Evolutionary conservation across 129 eudicot genomes (phyloP), one percentile per base, ranked within the genome.

Genomic region (Logfia minima): DNA sequence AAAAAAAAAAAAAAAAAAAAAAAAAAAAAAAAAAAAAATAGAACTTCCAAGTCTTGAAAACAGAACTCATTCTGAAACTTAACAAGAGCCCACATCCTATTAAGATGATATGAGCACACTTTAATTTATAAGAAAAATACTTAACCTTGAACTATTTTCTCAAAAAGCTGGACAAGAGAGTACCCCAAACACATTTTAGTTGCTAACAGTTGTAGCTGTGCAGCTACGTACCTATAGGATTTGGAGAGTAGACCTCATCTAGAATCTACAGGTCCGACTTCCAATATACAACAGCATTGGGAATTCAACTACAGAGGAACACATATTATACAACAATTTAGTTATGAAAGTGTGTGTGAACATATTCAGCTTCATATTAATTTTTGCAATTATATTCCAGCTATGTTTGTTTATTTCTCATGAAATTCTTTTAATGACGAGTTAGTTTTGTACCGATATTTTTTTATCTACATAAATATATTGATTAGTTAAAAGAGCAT

Each of bases 201-300:
- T 51, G 18, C 58, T 51, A 51, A 6, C 16, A 21, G 28, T 58
- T 58, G 63, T 6, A 58, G 26, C 63, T 21, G 29, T 39, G 66
- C 14, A 63, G 24, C 58, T 8, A 28, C 21, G 18, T 18, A 24
- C 41, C 68, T 26, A 21, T 63, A 31, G 52, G 34, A 21, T 53
- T 51, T 53, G 13, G 52, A 53, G 66, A 59, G 17, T 60, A 59
- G 51, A 21, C 62, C 62, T 75, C 26, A 75, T 41, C 62, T 43
- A 63, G 28, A 75, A 45, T 19, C 79, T 45, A 78, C 82, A 70
- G 70, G 61, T 69, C 17, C 18, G 70, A 59, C 81, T 37, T 70
- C 21, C 45, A 68, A 43, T 41, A 24, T 26, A 77, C 70, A 77
- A 37, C 55, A 68, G 60, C 60, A 68, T 53, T 55, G 64, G 55